Evolutionary conservation across 2,329 filamentous ascomycete species (phyloP).

Genomic region (Microdochium paspali): DNA sequence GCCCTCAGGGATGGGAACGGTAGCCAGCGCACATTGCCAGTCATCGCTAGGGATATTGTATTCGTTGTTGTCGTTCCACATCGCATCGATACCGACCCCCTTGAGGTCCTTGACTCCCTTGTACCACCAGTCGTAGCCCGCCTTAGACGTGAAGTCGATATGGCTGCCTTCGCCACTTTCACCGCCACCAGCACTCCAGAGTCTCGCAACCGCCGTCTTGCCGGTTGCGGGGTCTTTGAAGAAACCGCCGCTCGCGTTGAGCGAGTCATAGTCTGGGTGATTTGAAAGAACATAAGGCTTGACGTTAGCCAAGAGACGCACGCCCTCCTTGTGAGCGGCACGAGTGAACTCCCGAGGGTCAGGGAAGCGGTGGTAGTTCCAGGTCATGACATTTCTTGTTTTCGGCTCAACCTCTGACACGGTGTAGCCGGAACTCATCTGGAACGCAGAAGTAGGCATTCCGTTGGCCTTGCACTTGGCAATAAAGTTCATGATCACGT

Average conservation of each 20-base stretch:
- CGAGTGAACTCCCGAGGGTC: constrained; percentile 55
- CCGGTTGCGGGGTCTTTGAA: constrained; percentile 50
- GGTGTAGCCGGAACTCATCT: constrained; percentile 66
- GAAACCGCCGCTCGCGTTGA: constrained; percentile 49
- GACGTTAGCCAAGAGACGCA: constrained; percentile 61
- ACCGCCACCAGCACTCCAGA: constrained; percentile 66
- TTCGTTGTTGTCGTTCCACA: constrained; percentile 77
- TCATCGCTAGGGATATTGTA: constrained; percentile 58
- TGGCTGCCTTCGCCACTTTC: constrained; percentile 62
- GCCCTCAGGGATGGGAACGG: constrained; percentile 24
- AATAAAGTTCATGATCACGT: constrained; percentile 52
- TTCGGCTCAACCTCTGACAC: constrained; percentile 58
- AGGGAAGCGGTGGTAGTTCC: constrained; percentile 63
- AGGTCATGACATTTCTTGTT: constrained; percentile 62
- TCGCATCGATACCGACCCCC: constrained; percentile 57
- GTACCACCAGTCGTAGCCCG: constrained; percentile 64
- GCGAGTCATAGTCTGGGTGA: constrained; percentile 56
- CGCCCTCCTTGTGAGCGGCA: constrained; percentile 53
- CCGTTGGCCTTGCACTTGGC: constrained; percentile 52
- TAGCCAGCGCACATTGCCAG: constrained; percentile 52
- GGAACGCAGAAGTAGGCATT: constrained; percentile 62
- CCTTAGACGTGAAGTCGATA: constrained; percentile 61
- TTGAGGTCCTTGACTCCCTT: constrained; percentile 55
- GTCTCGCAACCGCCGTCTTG: constrained; percentile 44
- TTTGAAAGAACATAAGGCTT: constrained; percentile 62